A percentile compares a stretch with the other conserved stretches of the same genome.
These are phyloP conservation scores for Nicotiana benthamiana DNA, from an alignment of 257 asterid species.

Conservation along the genomic window DNA sequence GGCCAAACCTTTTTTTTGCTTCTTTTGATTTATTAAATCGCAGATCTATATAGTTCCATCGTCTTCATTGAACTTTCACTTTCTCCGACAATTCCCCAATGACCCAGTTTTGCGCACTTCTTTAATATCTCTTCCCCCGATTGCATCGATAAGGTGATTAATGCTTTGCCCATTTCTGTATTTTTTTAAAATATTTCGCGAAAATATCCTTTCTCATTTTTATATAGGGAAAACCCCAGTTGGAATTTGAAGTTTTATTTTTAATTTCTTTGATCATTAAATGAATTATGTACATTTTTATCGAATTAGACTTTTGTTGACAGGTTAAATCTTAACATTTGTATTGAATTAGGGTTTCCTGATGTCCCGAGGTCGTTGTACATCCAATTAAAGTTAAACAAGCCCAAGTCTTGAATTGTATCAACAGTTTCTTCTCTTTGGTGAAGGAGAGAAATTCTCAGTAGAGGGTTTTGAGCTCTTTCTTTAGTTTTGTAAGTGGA, in stretches of 20 bases:
- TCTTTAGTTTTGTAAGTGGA: conserved; percentile 1
- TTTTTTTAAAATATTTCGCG: neutral
- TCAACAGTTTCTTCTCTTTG: neutral
- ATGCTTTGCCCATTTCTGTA: neutral
- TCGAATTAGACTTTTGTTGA: neutral
- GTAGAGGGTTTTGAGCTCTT: neutral
- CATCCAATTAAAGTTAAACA: neutral
- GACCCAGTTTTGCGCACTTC: neutral
- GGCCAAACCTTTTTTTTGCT: neutral
- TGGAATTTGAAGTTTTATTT: neutral
- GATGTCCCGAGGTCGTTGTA: neutral
- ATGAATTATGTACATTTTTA: neutral
- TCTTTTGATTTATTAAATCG: neutral
- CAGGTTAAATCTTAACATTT: neutral
- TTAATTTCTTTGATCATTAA: neutral
- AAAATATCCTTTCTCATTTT: neutral
- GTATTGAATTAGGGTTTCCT: neutral
- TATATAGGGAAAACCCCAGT: neutral
- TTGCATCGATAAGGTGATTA: neutral
- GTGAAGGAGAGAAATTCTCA: neutral
- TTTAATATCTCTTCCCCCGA: neutral
- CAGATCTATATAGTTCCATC: conserved; percentile 6
- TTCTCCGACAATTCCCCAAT: neutral
- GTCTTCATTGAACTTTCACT: neutral
- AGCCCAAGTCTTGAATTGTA: neutral